Base-by-base conservation (phyloP, 257 asterid species). In the Cinchona pubescens region DNA sequence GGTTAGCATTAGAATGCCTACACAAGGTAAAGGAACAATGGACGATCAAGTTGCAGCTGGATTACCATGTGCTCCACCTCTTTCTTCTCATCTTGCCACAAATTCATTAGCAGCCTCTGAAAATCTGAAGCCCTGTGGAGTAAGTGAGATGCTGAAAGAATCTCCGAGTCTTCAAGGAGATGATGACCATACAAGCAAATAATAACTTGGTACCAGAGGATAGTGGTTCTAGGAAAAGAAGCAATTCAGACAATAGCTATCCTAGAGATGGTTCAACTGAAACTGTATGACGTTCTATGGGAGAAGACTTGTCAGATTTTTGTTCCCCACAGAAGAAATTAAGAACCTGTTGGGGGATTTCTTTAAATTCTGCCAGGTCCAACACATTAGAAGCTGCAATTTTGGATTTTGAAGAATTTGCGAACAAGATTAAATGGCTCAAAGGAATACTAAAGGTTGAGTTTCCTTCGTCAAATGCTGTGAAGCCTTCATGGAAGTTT, bases 391-490 rank as follows among this genome's bases (percentile, higher is more conserved):
- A 85, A 69, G 83, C 81, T 49, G 79, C 78, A 16, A 18, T 85
- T 53, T 9, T 77, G 70, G 82, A 78, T 61, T 72, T 85, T 67
- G 85, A 75, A 70, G 82, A 79, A 75, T 65, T 82, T 8, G 63
- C 35, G 5, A 78, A 49, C 69, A 85, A 82, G 76, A 46, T 82
- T 63, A 77, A 53, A 61, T 77, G 84, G 86, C 78, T 82, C 40
- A 79, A 72, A 63, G 53, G 72, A 29, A 48, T 79, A 30, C 7
- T 82, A 25, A 67, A 46, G 72, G 67, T 53, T 4, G 73, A 78
- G 27, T 42, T 0, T 29, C 79, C 76, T 61, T 3, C 48, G 69
- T 62, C 79, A 15, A 32, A 72, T 37, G 71, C 65, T 55, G 48
- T 29, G 16, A 64, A 32, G 42, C 59, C 80, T 65, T 46, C 79